Conservation (phyloP, 495 filamentous ascomycete genomes). For the Gamarada debralockiae region DNA sequence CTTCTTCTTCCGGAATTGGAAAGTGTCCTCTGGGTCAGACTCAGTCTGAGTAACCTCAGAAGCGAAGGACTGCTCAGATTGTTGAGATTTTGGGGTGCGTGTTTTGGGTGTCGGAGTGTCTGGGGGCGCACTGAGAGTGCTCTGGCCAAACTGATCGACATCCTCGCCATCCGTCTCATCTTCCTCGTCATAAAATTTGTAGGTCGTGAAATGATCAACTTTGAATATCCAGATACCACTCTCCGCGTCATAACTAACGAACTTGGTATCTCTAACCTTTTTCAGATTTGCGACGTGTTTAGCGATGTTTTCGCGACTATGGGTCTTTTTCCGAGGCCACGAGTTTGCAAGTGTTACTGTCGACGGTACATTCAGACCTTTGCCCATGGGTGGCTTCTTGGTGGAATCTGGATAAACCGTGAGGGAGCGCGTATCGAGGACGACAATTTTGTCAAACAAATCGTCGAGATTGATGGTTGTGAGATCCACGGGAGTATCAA, state of each 20-base stretch:
- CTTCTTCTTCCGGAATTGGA: slow-evolving; percentile 73
- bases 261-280: slow-evolving; percentile 72
- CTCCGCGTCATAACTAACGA: slow-evolving; percentile 69
- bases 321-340: slow-evolving; percentile 63
- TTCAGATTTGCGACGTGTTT: slow-evolving; percentile 82
- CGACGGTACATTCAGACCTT: slow-evolving; percentile 87
- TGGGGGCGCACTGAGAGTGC: slow-evolving; percentile 54
- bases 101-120: slow-evolving; percentile 53
- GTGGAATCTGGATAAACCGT: slow-evolving; percentile 78
- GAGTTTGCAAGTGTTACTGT: slow-evolving; percentile 82
- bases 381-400: slow-evolving; percentile 75
- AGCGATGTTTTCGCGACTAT: slow-evolving; percentile 38
- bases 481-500: slow-evolving; percentile 79
- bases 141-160: slow-evolving; percentile 33
- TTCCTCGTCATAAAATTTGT: slow-evolving; percentile 76
- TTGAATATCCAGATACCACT: slow-evolving; percentile 87
- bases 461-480: slow-evolving; percentile 64
- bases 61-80: slow-evolving; percentile 20
- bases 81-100: slow-evolving; percentile 21
- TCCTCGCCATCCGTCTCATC: slow-evolving; percentile 60
- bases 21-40: slow-evolving; percentile 69
- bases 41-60: slow-evolving; percentile 28
- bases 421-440: slow-evolving; percentile 66
- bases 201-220: slow-evolving; percentile 93
- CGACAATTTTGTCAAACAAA: slow-evolving; percentile 68